Percentiles rank a stretch among this genome's conserved stretches.
These are phyloP conservation scores for Penicillium herquei DNA, from an alignment of 495 filamentous ascomycete genomes.

Conservation along the genomic window DNA sequence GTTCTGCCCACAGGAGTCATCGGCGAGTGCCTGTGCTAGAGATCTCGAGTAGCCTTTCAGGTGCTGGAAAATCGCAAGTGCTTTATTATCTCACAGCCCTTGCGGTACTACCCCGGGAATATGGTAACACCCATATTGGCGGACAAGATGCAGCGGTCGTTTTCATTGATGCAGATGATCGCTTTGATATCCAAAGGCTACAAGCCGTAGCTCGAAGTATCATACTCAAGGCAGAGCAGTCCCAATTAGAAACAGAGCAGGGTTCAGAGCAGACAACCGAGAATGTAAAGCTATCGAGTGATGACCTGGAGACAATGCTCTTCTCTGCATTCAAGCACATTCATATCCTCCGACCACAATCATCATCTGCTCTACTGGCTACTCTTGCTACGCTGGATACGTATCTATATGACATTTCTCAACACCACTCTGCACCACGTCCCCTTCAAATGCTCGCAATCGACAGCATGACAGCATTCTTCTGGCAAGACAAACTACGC, in stretches of 20 bases:
- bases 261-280: neutral
- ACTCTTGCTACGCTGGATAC: constrained; percentile 46
- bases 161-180: constrained; percentile 67
- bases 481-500: constrained; percentile 54
- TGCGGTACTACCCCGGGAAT: constrained; percentile 53
- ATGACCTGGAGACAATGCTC: constrained; percentile 30
- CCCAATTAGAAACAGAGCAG: neutral
- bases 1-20: constrained; percentile 15
- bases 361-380: constrained; percentile 49
- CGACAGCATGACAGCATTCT: constrained; percentile 55
- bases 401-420: constrained; percentile 50
- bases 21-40: constrained; percentile 51
- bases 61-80: constrained; percentile 63
- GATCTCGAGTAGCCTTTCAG: constrained; percentile 53
- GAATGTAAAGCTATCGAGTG: constrained; percentile 5
- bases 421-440: constrained; percentile 48
- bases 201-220: constrained; percentile 34
- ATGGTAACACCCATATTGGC: constrained; percentile 26
- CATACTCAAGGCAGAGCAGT: constrained; percentile 13
- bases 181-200: constrained; percentile 63
- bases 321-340: constrained; percentile 43
- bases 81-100: constrained; percentile 65
- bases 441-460: constrained; percentile 51
- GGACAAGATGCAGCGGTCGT: constrained; percentile 62
- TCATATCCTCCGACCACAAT: constrained; percentile 57